Conservation (phyloP, 1,284 basidiomycete genomes). For the Wallemia mellicola region DNA sequence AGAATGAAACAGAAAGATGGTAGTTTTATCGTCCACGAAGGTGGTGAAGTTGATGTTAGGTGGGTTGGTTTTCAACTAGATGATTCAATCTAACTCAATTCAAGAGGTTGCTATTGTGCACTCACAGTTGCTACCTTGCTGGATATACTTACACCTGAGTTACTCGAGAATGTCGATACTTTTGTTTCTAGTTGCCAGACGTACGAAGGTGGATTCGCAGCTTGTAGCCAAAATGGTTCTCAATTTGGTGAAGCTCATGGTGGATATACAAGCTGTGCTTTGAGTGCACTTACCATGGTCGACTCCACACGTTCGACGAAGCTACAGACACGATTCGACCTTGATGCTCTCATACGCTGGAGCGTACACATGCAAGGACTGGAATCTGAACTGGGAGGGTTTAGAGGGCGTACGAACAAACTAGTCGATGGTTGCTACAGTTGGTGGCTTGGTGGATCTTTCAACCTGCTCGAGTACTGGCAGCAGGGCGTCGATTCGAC, state of each 20-base stretch:
- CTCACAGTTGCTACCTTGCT: conserved; percentile 36
- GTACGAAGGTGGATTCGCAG: conserved; percentile 87
- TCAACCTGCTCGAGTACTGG: conserved; percentile 39
- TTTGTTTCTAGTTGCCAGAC: conserved; percentile 54
- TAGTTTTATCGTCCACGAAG: conserved; percentile 60
- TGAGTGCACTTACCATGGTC: neutral
- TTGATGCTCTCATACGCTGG: conserved; percentile 42
- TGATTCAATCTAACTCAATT: conserved; percentile 9
- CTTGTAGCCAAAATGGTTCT: conserved; percentile 29
- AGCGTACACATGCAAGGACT: conserved; percentile 56
- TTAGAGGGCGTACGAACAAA: conserved; percentile 82
- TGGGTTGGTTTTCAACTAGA: conserved; percentile 14
- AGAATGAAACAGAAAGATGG: conserved; percentile 79
- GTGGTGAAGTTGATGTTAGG: conserved; percentile 82
- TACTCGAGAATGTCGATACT: conserved; percentile 25
- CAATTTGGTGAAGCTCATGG: conserved; percentile 82
- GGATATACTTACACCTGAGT: conserved; percentile 60
- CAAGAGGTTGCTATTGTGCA: conserved; percentile 44
- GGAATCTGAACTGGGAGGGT: conserved; percentile 63
- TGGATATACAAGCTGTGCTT: conserved; percentile 77
- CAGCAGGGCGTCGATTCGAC: conserved; percentile 14
- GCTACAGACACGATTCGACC: conserved; percentile 23
- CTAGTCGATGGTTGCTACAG: conserved; percentile 95
- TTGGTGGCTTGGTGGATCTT: conserved; percentile 92
- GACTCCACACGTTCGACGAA: neutral